Evolutionary conservation across 73 alveolate genomes (phyloP).

Genomic region (Symbiodinium natans): DNA sequence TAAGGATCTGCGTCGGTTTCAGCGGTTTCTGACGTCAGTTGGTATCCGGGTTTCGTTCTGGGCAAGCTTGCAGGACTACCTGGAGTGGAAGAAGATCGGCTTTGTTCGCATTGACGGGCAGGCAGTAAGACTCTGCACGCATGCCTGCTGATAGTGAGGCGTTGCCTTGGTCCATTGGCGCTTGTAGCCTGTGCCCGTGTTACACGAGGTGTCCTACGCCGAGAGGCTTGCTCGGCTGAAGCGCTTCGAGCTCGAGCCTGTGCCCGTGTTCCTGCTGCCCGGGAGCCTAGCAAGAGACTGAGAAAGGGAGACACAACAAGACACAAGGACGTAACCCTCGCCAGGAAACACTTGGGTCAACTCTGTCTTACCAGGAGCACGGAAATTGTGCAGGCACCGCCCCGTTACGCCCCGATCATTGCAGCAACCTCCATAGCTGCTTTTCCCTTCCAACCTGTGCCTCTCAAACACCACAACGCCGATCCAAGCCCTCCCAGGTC

Average conservation of each 20-base stretch:
- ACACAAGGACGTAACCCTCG: too few species aligned
- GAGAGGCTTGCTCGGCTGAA: background rate
- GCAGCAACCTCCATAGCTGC: too few species aligned
- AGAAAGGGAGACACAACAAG: too few species aligned
- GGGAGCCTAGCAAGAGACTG: background rate
- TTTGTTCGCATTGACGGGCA: conserved; percentile 10
- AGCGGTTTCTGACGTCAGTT: too few species aligned
- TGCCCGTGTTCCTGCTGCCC: conserved; percentile 1
- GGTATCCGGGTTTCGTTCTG: too few species aligned
- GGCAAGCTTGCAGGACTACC: background rate
- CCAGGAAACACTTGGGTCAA: too few species aligned
- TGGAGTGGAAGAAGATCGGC: background rate
- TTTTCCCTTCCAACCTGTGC: too few species aligned
- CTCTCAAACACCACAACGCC: too few species aligned
- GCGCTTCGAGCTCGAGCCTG: background rate
- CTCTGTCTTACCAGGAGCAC: too few species aligned
- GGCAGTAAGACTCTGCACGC: background rate
- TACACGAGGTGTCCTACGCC: background rate
- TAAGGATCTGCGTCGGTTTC: too few species aligned
- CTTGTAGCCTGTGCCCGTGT: background rate
- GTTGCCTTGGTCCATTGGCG: background rate
- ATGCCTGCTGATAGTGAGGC: background rate
- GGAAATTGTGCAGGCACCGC: too few species aligned
- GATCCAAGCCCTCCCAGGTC: background rate
- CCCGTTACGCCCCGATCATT: too few species aligned